Conservation (phyloP, 2,329 filamentous ascomycete species). For the Microsporum canis region DNA sequence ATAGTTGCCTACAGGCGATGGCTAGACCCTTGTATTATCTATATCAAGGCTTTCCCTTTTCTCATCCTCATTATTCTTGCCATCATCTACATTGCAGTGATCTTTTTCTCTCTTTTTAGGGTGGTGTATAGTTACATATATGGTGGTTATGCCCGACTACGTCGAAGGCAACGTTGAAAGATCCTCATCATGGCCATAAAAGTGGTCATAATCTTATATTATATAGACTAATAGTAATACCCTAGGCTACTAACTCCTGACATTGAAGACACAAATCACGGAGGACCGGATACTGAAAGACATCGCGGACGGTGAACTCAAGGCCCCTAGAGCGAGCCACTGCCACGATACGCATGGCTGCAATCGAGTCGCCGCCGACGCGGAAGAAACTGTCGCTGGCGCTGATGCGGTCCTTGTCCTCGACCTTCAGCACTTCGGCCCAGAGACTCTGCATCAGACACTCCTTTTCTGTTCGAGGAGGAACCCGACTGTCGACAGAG, state of each 20-base stretch:
- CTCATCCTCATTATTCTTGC: too few relatives aligned
- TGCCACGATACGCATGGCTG: conserved; percentile 21
- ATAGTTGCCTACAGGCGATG: too few relatives aligned
- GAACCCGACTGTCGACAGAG: neutral
- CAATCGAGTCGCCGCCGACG: conserved; percentile 29
- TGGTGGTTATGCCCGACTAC: too few relatives aligned
- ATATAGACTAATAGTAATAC: neutral
- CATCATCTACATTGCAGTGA: too few relatives aligned
- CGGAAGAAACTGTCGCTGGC: conserved; percentile 7
- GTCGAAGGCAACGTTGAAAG: too few relatives aligned
- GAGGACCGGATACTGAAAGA: conserved; percentile 18
- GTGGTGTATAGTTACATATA: neutral
- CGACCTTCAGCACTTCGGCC: neutral
- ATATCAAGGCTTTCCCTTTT: too few relatives aligned
- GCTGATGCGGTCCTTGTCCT: neutral
- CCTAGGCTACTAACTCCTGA: neutral
- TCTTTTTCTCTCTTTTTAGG: neutral
- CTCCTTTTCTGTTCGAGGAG: neutral
- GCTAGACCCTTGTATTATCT: too few relatives aligned
- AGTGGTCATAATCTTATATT: neutral
- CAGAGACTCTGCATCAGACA: neutral
- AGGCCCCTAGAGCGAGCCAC: neutral
- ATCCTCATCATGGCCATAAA: neutral
- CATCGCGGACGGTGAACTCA: conserved; percentile 4
- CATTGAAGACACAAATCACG: conserved; percentile 19